Percentiles rank a stretch among this genome's conserved stretches.
Evolutionary conservation across 2,329 filamentous ascomycete genomes (phyloP).

Genomic region (Ophiocordyceps robertsii): DNA sequence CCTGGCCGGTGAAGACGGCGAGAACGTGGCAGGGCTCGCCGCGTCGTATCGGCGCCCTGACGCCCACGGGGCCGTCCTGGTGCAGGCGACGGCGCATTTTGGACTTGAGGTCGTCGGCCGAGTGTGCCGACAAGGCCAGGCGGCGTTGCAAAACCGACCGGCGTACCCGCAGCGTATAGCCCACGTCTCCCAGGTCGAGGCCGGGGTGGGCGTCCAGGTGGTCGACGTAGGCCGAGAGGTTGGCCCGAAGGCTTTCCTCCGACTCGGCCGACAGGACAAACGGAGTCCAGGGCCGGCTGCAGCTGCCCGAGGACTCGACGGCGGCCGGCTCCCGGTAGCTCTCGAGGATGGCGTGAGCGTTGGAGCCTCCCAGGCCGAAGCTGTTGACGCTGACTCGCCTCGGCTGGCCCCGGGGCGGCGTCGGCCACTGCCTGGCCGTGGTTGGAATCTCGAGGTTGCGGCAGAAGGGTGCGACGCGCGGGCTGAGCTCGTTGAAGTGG

Average conservation of each 20-base stretch:
- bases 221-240: neutral
- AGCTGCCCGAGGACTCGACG: neutral
- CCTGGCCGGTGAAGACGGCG: no score
- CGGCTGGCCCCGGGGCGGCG: neutral
- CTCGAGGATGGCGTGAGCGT: constrained; percentile 27
- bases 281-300: neutral
- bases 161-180: neutral
- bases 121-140: neutral
- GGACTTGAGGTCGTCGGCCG: no score
- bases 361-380: constrained; percentile 32
- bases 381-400: constrained; percentile 14
- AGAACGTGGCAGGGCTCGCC: no score
- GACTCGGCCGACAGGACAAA: constrained; percentile 3
- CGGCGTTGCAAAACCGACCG: neutral
- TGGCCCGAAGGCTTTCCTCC: neutral
- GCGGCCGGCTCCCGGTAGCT: neutral
- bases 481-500: constrained; percentile 14
- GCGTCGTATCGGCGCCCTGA: no score
- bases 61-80: no score
- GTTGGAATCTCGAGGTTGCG: constrained; percentile 8
- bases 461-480: constrained; percentile 11
- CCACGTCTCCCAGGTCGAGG: neutral
- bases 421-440: constrained; percentile 8
- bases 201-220: neutral
- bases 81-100: no score